A percentile compares a stretch with the other conserved stretches of the same genome.
Conservation (phyloP, 352 stramenopile genomes). For the Globisporangium uncinulatum region DNA sequence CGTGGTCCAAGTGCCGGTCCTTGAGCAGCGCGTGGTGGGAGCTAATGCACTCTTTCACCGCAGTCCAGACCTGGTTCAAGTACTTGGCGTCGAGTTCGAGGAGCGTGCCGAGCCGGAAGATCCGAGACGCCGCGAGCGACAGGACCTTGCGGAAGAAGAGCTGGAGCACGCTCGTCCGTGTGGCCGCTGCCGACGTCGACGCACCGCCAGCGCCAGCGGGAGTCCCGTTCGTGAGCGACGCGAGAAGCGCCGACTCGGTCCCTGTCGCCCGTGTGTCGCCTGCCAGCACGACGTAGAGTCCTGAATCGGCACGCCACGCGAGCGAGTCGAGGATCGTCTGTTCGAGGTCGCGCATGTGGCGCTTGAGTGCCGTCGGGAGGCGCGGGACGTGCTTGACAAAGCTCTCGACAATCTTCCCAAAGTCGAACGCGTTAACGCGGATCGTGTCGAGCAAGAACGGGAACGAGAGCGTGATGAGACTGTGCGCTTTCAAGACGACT, state of each 20-base stretch:
- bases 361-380: slow-evolving; percentile 69
- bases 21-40: slow-evolving; percentile 51
- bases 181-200: neutral
- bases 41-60: slow-evolving; percentile 77
- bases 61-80: slow-evolving; percentile 85
- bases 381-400: slow-evolving; percentile 80
- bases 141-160: slow-evolving; percentile 86
- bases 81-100: slow-evolving; percentile 68
- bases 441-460: slow-evolving; percentile 71
- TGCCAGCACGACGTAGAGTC: slow-evolving; percentile 59
- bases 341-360: slow-evolving; percentile 83
- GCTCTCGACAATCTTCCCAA: slow-evolving; percentile 83
- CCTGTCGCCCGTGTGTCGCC: slow-evolving; percentile 16
- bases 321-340: slow-evolving; percentile 77
- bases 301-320: slow-evolving; percentile 67
- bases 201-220: neutral
- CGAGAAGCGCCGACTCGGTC: slow-evolving; percentile 3
- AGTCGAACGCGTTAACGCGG: slow-evolving; percentile 81
- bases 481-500: slow-evolving; percentile 80
- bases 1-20: slow-evolving; percentile 76
- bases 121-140: slow-evolving; percentile 71
- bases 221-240: slow-evolving; percentile 13
- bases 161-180: slow-evolving; percentile 53
- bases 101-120: slow-evolving; percentile 64
- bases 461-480: slow-evolving; percentile 81